Evolutionary conservation across 2,329 filamentous ascomycete genomes (phyloP).

Genomic region (Sporothrix inflata): DNA sequence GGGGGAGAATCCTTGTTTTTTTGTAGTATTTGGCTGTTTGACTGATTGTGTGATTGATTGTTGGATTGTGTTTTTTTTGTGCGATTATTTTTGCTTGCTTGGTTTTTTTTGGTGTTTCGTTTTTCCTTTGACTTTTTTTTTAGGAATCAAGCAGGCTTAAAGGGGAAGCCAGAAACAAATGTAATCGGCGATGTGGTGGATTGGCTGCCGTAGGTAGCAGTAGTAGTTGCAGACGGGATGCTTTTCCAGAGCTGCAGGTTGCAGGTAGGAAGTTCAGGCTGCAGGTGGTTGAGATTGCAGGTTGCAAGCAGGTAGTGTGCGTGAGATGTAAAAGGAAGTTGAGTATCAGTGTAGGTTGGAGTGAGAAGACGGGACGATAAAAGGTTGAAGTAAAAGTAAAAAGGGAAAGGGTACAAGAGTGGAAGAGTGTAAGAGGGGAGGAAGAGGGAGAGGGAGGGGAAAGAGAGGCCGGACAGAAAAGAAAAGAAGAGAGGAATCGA

Average conservation of each 20-base stretch:
- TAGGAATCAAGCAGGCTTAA: background rate
- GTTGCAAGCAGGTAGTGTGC: background rate
- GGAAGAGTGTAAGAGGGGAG: background rate
- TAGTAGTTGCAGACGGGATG: constrained; percentile 17
- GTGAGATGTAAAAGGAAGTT: constrained; percentile 2
- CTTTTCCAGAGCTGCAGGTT: background rate
- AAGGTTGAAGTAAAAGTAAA: background rate
- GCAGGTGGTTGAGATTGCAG: background rate
- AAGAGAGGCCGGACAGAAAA: constrained; percentile 5
- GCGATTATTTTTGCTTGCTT: background rate
- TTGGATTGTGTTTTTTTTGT: background rate
- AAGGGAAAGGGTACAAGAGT: constrained; percentile 2
- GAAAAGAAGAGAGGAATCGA: background rate
- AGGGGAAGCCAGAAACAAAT: background rate
- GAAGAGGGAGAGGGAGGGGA: background rate
- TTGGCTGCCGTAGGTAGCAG: constrained; percentile 18
- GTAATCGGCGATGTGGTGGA: background rate
- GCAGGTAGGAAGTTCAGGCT: background rate
- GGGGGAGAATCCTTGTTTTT: background rate
- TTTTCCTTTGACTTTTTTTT: background rate
- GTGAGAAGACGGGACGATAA: background rate
- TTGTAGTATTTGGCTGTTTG: background rate
- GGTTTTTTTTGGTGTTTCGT: background rate
- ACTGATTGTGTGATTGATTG: background rate
- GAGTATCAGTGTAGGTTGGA: background rate